phyloP scores from a whole-genome alignment of 805 yeast genomes.

The Nakazawaea pomicola region DNA sequence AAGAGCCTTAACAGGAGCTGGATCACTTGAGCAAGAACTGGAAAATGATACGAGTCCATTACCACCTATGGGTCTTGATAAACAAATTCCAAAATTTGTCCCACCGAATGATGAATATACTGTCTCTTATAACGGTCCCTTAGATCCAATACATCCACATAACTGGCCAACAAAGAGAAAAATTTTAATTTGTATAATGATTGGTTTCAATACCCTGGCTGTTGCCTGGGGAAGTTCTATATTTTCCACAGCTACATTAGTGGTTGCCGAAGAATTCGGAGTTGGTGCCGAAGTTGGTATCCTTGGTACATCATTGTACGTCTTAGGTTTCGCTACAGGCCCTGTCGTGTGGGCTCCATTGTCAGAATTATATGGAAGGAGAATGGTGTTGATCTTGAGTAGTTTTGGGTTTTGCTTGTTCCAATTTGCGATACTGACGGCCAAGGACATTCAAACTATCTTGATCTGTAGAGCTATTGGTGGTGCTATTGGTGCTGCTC shows the following conservation, averaged over 20 bases:
- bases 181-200: constrained; percentile 32
- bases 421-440: constrained; percentile 72
- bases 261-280: constrained; percentile 44
- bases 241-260: constrained; percentile 57
- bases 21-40: constrained; percentile 22
- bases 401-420: constrained; percentile 53
- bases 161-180: constrained; percentile 61
- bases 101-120: constrained; percentile 52
- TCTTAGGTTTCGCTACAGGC: constrained; percentile 91
- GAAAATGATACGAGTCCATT: constrained; percentile 31
- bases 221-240: constrained; percentile 82
- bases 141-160: constrained; percentile 77
- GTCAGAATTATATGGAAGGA: constrained; percentile 75
- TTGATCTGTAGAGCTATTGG: constrained; percentile 75
- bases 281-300: constrained; percentile 68
- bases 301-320: constrained; percentile 74
- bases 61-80: constrained; percentile 64
- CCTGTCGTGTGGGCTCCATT: constrained; percentile 89
- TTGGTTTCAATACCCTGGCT: constrained; percentile 44
- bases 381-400: constrained; percentile 52
- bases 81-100: constrained; percentile 56
- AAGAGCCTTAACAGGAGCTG: constrained; percentile 35
- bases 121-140: constrained; percentile 72
- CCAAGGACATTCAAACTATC: constrained; percentile 72
- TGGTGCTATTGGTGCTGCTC: constrained; percentile 81